Evolutionary conservation across 208 protist genomes (phyloP).

Genomic region (Novymonas esmeraldas): DNA sequence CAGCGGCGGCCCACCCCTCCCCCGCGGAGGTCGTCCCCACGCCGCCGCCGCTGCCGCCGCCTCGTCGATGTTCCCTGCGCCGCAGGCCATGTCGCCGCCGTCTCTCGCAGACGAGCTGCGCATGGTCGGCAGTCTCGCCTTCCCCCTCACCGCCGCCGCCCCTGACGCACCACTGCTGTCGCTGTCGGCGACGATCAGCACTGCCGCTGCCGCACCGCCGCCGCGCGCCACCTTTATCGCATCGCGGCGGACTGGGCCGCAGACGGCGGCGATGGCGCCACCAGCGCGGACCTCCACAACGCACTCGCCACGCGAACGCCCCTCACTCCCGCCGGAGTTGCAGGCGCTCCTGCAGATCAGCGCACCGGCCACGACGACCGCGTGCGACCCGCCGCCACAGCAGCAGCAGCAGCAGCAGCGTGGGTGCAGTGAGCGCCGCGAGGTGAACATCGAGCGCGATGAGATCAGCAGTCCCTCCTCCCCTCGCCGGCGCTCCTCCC

Average conservation of each 20-base stretch:
- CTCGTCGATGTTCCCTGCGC: too few species aligned
- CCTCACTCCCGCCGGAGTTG: constrained; percentile 20
- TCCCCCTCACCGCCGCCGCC: neutral
- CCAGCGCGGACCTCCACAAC: neutral
- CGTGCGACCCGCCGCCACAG: neutral
- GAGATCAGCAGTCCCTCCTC: neutral
- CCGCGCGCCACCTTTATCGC: constrained; percentile 14
- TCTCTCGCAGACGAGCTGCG: constrained; percentile 31
- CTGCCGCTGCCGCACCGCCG: neutral
- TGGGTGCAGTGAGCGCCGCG: constrained; percentile 26
- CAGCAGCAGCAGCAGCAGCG: neutral
- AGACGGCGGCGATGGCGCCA: neutral
- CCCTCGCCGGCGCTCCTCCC: neutral
- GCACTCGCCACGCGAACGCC: neutral
- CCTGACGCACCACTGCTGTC: neutral
- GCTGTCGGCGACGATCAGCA: neutral
- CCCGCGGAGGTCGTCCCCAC: neutral
- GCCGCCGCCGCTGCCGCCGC: too few species aligned
- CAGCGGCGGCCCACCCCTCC: neutral
- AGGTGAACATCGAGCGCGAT: constrained; percentile 23
- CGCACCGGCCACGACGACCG: neutral
- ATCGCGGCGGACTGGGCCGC: neutral
- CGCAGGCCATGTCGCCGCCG: constrained; percentile 1
- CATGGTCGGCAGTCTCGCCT: constrained; percentile 13
- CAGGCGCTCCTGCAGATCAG: constrained; percentile 22